These are phyloP conservation scores for Stephania yunnanensis DNA, from an alignment of 164 flowering plant genomes.

Conservation along the genomic window DNA sequence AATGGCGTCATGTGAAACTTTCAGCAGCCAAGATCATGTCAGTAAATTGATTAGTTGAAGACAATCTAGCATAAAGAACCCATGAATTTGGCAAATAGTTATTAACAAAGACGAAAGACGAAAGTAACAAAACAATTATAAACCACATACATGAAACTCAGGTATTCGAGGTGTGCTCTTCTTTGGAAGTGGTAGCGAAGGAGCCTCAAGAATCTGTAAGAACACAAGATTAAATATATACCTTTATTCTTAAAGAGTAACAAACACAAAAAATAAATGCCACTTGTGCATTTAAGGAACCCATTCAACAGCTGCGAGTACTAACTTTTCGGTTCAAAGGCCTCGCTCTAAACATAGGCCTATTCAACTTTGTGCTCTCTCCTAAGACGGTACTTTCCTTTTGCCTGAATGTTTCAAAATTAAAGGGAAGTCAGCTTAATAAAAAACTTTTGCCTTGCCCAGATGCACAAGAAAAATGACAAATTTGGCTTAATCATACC, in stretches of 20 bases:
- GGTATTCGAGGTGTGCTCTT: constrained; percentile 66
- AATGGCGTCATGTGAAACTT: constrained; percentile 6
- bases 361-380: constrained; percentile 26
- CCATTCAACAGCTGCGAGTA: constrained; percentile 12
- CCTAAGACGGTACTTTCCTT: constrained; percentile 28
- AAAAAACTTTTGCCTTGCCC: background rate
- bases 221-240: background rate
- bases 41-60: background rate
- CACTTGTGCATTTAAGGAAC: background rate
- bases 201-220: constrained; percentile 73
- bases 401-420: constrained; percentile 41
- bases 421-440: background rate
- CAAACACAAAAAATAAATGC: background rate
- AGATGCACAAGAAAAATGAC: background rate
- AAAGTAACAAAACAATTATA: background rate
- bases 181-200: constrained; percentile 52
- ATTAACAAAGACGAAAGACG: background rate
- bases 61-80: background rate
- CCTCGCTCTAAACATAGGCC: constrained; percentile 63
- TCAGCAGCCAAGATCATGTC: background rate
- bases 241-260: background rate
- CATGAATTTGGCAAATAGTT: background rate
- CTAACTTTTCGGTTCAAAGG: constrained; percentile 86
- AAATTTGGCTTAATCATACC: constrained; percentile 27
- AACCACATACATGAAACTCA: constrained; percentile 60